Conservation (phyloP, 495 filamentous ascomycete genomes). For the Xylaria nigripes region DNA sequence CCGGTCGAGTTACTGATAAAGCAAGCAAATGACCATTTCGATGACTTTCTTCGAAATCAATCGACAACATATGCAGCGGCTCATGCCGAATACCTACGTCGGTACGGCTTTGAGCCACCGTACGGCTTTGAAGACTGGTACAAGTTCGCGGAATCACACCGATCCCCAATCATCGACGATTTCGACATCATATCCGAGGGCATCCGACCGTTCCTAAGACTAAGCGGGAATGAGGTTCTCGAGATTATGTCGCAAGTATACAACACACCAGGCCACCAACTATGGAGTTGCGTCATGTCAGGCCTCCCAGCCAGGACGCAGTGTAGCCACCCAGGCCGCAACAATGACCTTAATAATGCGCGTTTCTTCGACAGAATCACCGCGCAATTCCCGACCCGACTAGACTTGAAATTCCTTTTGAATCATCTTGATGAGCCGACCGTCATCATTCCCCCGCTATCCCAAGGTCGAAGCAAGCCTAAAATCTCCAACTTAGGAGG, state of each 20-base stretch:
- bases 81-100: constrained; percentile 43
- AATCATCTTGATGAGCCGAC: constrained; percentile 72
- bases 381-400: constrained; percentile 45
- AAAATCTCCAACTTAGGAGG: constrained; percentile 13
- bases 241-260: constrained; percentile 7
- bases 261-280: constrained; percentile 9
- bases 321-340: constrained; percentile 20
- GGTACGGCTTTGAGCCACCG: constrained; percentile 48
- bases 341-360: constrained; percentile 18
- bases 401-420: constrained; percentile 68
- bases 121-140: constrained; percentile 58
- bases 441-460: constrained; percentile 48
- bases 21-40: constrained; percentile 33
- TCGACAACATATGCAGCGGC: constrained; percentile 38
- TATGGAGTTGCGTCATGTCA: constrained; percentile 23
- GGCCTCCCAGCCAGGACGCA: constrained; percentile 13
- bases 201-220: constrained; percentile 21
- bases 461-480: constrained; percentile 10
- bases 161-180: constrained; percentile 61
- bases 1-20: constrained; percentile 40
- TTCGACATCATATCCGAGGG: constrained; percentile 44
- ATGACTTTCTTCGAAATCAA: constrained; percentile 31
- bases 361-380: constrained; percentile 42
- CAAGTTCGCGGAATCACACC: constrained; percentile 49
- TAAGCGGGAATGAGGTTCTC: constrained; percentile 21